Evolutionary conservation across 2,329 filamentous ascomycete genomes (phyloP).

Genomic region (Cryphonectria naterciae): DNA sequence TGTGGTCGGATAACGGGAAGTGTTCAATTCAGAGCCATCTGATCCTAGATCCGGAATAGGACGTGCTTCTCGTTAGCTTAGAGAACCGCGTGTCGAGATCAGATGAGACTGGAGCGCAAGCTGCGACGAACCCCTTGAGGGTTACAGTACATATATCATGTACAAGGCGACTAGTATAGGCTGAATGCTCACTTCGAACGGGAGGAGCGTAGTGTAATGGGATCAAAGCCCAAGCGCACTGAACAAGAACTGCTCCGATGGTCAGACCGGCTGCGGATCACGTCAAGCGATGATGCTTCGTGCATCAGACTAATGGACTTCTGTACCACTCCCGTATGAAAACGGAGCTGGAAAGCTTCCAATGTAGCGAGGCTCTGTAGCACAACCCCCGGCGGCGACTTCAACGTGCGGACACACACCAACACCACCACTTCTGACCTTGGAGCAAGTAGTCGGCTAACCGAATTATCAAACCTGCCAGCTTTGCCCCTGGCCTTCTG

Average conservation of each 20-base stretch:
- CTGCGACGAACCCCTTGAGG: neutral
- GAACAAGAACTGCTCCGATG: neutral
- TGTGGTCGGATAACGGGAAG: slow-evolving; percentile 6
- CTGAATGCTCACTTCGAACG: neutral
- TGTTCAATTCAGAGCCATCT: neutral
- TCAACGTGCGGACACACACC: neutral
- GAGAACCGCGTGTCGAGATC: neutral
- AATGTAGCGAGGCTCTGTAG: neutral
- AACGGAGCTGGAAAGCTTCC: neutral
- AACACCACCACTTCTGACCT: neutral
- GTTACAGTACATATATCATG: neutral
- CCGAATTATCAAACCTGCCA: neutral
- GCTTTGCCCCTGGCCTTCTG: neutral
- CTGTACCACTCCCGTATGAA: neutral
- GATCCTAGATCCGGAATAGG: neutral
- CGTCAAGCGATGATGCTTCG: neutral
- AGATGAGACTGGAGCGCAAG: slow-evolving; percentile 18
- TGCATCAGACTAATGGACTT: neutral
- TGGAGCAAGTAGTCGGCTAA: neutral
- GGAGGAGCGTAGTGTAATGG: neutral
- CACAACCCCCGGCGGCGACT: neutral
- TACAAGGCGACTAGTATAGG: neutral
- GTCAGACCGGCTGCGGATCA: neutral
- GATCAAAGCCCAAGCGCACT: neutral
- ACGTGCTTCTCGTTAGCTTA: neutral